These are phyloP conservation scores for Arthrobotrys iridis DNA, from an alignment of 2,329 filamentous ascomycete species.

Conservation along the genomic window DNA sequence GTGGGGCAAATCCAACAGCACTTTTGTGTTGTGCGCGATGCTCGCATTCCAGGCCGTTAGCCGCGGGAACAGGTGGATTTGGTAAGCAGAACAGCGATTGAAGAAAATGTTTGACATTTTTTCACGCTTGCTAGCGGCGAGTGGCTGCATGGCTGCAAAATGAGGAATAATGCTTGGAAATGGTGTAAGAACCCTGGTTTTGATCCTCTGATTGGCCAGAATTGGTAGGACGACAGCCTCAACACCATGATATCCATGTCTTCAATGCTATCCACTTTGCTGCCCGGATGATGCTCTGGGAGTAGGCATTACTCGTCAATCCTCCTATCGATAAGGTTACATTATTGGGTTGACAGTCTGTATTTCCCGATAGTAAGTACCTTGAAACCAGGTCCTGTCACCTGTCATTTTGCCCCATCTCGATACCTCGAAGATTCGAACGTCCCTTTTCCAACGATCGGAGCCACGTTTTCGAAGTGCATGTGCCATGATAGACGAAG, in stretches of 20 bases:
- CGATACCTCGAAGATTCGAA: constrained; percentile 16
- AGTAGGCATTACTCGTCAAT: background rate
- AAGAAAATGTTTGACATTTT: background rate
- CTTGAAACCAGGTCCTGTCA: constrained; percentile 18
- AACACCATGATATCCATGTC: constrained; percentile 2
- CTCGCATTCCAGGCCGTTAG: constrained; percentile 6
- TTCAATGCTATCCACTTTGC: constrained; percentile 8
- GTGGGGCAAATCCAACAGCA: constrained; percentile 35
- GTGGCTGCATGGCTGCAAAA: background rate
- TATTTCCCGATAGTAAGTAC: constrained; percentile 9
- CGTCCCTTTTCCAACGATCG: constrained; percentile 18
- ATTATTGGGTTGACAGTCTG: background rate
- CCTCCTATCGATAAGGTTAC: constrained; percentile 16
- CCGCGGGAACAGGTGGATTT: constrained; percentile 20
- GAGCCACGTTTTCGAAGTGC: constrained; percentile 25
- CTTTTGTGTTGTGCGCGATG: constrained; percentile 25
- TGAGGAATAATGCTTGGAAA: constrained; percentile 52
- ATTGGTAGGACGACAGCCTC: background rate
- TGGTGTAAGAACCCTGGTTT: constrained; percentile 33
- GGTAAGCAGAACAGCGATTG: background rate
- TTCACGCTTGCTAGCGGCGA: background rate
- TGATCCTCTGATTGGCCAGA: background rate
- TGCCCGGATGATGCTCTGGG: background rate
- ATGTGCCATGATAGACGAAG: constrained; percentile 15
- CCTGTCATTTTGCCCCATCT: constrained; percentile 29